Evolutionary conservation across 2,329 filamentous ascomycete genomes (phyloP).

Genomic region (Phoma herbarum): DNA sequence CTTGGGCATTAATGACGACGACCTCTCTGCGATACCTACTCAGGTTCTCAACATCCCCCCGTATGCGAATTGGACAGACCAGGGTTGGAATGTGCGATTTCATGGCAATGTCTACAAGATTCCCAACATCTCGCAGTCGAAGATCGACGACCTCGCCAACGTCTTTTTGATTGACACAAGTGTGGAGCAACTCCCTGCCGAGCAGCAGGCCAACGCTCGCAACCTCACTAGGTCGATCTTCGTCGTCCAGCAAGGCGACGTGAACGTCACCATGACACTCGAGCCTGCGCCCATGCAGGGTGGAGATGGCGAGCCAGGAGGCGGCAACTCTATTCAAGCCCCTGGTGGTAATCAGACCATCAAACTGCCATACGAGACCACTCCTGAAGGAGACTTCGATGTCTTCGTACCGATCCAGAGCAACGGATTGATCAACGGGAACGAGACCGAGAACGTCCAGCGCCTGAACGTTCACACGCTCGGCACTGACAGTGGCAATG

Average conservation of each 20-base stretch:
- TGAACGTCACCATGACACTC: constrained; percentile 71
- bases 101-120: constrained; percentile 85
- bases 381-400: constrained; percentile 75
- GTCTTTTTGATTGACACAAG: constrained; percentile 73
- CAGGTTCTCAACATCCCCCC: constrained; percentile 74
- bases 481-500: constrained; percentile 72
- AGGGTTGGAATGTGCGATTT: constrained; percentile 78
- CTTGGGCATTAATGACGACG: constrained; percentile 66
- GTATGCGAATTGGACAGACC: constrained; percentile 77
- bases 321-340: constrained; percentile 61
- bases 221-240: constrained; percentile 78
- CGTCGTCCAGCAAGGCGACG: constrained; percentile 74
- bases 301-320: constrained; percentile 58
- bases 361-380: constrained; percentile 71
- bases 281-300: constrained; percentile 67
- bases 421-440: constrained; percentile 65
- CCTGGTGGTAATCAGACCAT: constrained; percentile 70
- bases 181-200: constrained; percentile 65
- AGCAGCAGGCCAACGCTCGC: constrained; percentile 72
- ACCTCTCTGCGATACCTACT: constrained; percentile 70
- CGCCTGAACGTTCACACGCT: constrained; percentile 73
- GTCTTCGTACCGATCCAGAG: constrained; percentile 71
- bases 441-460: constrained; percentile 71
- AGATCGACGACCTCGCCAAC: constrained; percentile 74
- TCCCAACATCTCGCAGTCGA: constrained; percentile 71